Percentiles rank a stretch among this genome's conserved stretches.
Conservation (phyloP, 768 basidiomycete genomes). For the Russula virescens region DNA sequence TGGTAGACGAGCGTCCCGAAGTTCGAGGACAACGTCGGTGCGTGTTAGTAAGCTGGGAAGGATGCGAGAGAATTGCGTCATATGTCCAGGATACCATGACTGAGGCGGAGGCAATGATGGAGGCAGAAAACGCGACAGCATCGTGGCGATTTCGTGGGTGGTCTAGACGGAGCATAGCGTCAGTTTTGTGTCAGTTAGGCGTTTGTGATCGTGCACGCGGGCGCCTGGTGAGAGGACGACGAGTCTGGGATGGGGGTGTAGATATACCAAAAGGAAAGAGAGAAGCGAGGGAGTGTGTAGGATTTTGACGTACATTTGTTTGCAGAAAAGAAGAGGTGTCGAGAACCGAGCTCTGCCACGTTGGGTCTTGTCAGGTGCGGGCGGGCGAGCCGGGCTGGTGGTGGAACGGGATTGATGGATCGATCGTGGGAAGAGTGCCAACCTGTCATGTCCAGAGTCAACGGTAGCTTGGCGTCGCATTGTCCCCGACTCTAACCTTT, state of each 20-base stretch:
- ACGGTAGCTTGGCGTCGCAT: conserved; percentile 16
- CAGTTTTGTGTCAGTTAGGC: conserved; percentile 12
- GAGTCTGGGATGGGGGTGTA: background rate
- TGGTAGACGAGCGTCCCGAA: conserved; percentile 88
- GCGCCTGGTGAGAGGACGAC: background rate
- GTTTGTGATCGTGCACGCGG: conserved; percentile 14
- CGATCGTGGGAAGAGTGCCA: conserved; percentile 16
- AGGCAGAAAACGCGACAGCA: conserved; percentile 35
- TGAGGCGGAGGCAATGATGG: conserved; percentile 62
- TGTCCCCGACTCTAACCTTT: background rate
- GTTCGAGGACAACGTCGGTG: conserved; percentile 90
- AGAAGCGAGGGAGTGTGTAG: background rate
- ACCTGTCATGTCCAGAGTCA: background rate
- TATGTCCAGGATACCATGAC: conserved; percentile 96
- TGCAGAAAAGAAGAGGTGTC: background rate
- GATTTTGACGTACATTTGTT: conserved; percentile 19
- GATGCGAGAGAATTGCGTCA: conserved; percentile 78
- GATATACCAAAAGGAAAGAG: background rate
- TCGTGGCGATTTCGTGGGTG: conserved; percentile 19
- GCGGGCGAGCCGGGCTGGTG: conserved; percentile 15
- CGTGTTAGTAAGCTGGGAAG: conserved; percentile 71
- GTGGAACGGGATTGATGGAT: background rate
- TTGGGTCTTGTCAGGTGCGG: background rate
- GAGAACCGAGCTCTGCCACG: conserved; percentile 4
- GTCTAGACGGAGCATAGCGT: conserved; percentile 5